phyloP scores from a whole-genome alignment of 1,139 yeast genomes.

The Pichia sp. region DNA sequence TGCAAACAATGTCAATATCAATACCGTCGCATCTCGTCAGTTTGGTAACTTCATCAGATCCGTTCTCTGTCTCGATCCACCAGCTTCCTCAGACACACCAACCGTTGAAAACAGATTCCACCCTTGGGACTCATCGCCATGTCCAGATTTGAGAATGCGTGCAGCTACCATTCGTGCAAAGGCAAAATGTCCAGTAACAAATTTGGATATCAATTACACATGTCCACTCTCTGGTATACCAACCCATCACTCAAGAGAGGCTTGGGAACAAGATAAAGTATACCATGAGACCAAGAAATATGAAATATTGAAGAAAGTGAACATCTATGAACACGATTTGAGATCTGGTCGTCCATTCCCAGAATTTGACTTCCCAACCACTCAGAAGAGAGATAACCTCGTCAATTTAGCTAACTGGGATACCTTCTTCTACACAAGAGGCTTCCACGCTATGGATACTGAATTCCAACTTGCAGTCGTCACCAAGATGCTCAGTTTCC shows the following conservation, averaged over 20 bases:
- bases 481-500: conserved; percentile 89
- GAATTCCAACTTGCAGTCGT: conserved; percentile 95
- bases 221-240: conserved; percentile 96
- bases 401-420: conserved; percentile 89
- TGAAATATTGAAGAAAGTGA: conserved; percentile 75
- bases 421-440: conserved; percentile 84
- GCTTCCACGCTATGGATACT: conserved; percentile 92
- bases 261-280: conserved; percentile 74
- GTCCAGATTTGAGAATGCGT: conserved; percentile 78
- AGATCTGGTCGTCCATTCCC: conserved; percentile 92
- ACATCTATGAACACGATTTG: conserved; percentile 89
- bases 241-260: conserved; percentile 84
- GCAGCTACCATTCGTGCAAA: conserved; percentile 86
- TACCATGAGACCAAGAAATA: conserved; percentile 65
- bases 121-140: conserved; percentile 90
- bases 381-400: conserved; percentile 68
- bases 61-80: conserved; percentile 56
- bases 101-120: conserved; percentile 63
- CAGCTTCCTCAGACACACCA: conserved; percentile 55
- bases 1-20: too few species aligned
- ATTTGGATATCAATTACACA: conserved; percentile 69
- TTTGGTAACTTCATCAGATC: conserved; percentile 50
- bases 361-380: conserved; percentile 87
- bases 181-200: conserved; percentile 89
- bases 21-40: too few species aligned